Evolutionary conservation across 495 filamentous ascomycete species (phyloP), one percentile per base, ranked within the genome.

Genomic region (Annulohypoxylon stygium): DNA sequence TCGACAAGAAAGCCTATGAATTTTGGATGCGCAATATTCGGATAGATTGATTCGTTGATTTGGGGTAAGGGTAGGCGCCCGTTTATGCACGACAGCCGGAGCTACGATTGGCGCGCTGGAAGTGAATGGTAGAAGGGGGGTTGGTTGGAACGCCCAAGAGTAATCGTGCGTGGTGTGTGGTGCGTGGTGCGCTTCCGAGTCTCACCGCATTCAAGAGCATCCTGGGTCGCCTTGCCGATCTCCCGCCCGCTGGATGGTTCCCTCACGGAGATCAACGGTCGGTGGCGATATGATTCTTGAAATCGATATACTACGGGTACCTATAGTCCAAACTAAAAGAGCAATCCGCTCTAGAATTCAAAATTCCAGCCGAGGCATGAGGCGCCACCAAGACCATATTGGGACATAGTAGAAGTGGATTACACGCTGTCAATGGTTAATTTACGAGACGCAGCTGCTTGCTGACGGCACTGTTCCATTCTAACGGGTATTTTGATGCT

Each of bases 401-500:
- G 50, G 61, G 69, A 69, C 68, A 34, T 65, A 60, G 65, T 57
- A 65, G 50, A 54, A 43, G 57, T 66, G 58, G 62, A 59, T 65
- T 67, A 48, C 57, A 65, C 60, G 47, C 59, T 65, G 59, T 70
- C 62, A 70, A 74, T 79, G 73, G 75, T 61, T 67, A 58, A 54
- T 76, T 74, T 77, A 74, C 75, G 77, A 75, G 68, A 69, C 20
- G 50, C 64, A 68, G 50, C 51, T 71, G 61, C 67, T 59, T 66
- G 70, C 70, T 77, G 75, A 78, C 70, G 67, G 71, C 64, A 53
- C 67, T 18, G 62, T 55, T 58, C 65, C 64, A 58, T 76, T 45
- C 18, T 37, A 63, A 62, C 66, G 65, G 74, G 64, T 65, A 73
- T 74, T 68, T 63, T 23, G 23, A 33, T 51, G 26, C 61, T 74